phyloP scores from a whole-genome alignment of 352 stramenopile species.

The Elongisporangium prolatum region DNA sequence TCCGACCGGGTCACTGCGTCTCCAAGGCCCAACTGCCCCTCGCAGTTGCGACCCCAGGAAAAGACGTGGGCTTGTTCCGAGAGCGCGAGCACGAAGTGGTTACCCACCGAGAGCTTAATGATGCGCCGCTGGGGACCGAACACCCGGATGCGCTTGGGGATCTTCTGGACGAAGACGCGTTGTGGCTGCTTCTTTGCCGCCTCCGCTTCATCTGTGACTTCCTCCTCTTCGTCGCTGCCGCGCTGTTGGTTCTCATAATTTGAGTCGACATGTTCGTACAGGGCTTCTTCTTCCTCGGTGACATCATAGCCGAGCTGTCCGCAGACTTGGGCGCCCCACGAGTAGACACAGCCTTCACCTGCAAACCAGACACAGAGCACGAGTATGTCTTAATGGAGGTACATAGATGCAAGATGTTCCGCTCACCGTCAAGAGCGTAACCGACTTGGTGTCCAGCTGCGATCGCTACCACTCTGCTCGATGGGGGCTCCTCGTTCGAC shows the following conservation, averaged over 20 bases:
- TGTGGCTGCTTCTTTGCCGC: background rate
- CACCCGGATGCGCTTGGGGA: constrained; percentile 12
- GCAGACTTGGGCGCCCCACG: constrained; percentile 52
- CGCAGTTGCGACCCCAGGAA: constrained; percentile 51
- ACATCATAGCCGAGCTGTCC: constrained; percentile 52
- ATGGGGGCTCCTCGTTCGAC: constrained; percentile 2
- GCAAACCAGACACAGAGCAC: background rate
- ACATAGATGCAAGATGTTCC: background rate
- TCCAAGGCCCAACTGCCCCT: constrained; percentile 60
- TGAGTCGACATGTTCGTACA: constrained; percentile 1
- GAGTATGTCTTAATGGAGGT: background rate
- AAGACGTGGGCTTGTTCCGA: constrained; percentile 33
- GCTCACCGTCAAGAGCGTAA: constrained; percentile 52
- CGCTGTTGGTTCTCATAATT: constrained; percentile 5
- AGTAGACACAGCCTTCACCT: constrained; percentile 40
- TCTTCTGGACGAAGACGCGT: constrained; percentile 17
- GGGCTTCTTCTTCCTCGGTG: constrained; percentile 9
- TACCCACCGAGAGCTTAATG: constrained; percentile 45
- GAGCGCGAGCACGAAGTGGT: constrained; percentile 58
- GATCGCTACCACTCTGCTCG: constrained; percentile 27
- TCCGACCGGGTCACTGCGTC: constrained; percentile 1
- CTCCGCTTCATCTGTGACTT: constrained; percentile 3
- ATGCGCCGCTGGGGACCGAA: constrained; percentile 15
- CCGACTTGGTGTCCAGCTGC: constrained; percentile 45
- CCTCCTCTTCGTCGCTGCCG: constrained; percentile 6